Evolutionary conservation across 1,139 yeast genomes (phyloP).

Genomic region (Meyerozyma elateridarum): DNA sequence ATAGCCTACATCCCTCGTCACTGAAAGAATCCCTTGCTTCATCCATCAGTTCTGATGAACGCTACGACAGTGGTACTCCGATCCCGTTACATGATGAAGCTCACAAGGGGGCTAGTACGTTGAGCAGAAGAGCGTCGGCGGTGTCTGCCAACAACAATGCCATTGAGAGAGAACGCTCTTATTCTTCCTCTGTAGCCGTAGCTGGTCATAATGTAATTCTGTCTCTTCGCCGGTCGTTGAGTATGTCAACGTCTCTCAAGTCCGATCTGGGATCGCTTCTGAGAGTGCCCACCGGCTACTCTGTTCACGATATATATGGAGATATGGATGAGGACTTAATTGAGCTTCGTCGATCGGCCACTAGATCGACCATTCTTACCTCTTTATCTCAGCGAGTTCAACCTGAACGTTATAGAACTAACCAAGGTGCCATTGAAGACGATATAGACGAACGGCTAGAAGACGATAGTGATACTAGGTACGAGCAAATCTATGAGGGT

Average conservation of each 20-base stretch:
- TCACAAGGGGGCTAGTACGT: neutral
- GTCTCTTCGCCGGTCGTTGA: neutral
- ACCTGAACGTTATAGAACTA: slow-evolving; percentile 3
- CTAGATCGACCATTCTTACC: slow-evolving; percentile 35
- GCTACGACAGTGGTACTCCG: too few species aligned
- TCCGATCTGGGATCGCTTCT: neutral
- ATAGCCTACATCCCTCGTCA: neutral
- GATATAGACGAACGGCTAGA: slow-evolving; percentile 5
- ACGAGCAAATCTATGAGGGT: slow-evolving; percentile 16
- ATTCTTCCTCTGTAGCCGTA: slow-evolving; percentile 3
- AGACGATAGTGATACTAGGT: slow-evolving; percentile 5
- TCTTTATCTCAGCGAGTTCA: slow-evolving; percentile 16
- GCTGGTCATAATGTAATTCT: slow-evolving; percentile 1
- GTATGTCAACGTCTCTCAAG: neutral
- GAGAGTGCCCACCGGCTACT: slow-evolving; percentile 7
- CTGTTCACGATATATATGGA: slow-evolving; percentile 18
- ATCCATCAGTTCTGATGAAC: neutral
- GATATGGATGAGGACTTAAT: slow-evolving; percentile 23
- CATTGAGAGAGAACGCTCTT: neutral
- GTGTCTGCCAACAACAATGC: neutral
- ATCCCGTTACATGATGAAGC: slow-evolving; percentile 1
- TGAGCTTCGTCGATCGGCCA: slow-evolving; percentile 29
- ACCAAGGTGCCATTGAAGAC: neutral
- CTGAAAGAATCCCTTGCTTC: slow-evolving; percentile 2
- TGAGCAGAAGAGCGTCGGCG: neutral